Percentiles rank a stretch among this genome's conserved stretches.
Evolutionary conservation across 345 rosid genomes (phyloP).

Genomic region (Acer campestre): DNA sequence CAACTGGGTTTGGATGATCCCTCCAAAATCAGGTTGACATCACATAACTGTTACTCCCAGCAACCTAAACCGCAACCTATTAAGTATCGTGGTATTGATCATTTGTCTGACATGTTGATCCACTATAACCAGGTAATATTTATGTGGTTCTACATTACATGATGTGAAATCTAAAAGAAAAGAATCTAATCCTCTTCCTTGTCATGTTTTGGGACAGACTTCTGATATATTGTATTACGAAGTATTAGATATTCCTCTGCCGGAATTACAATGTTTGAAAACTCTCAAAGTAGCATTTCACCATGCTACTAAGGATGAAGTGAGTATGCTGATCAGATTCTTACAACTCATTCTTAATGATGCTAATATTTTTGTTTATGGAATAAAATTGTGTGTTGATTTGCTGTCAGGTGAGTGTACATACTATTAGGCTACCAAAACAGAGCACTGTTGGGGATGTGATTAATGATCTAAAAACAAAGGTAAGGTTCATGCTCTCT

Average conservation of each 20-base stretch:
- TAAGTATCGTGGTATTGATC: slow-evolving; percentile 71
- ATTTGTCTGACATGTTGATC: slow-evolving; percentile 82
- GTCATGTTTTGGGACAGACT: slow-evolving; percentile 47
- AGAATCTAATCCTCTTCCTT: slow-evolving; percentile 20
- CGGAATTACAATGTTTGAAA: slow-evolving; percentile 89
- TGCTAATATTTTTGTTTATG: slow-evolving; percentile 9
- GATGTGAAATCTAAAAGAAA: slow-evolving; percentile 1
- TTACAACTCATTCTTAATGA: background rate
- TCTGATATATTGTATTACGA: slow-evolving; percentile 94
- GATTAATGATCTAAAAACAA: slow-evolving; percentile 82
- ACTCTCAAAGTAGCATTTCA: slow-evolving; percentile 86
- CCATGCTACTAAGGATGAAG: slow-evolving; percentile 83
- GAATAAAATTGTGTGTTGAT: slow-evolving; percentile 21
- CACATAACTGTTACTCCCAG: slow-evolving; percentile 77
- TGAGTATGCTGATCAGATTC: slow-evolving; percentile 35
- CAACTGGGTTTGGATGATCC: slow-evolving; percentile 71
- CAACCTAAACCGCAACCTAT: slow-evolving; percentile 83
- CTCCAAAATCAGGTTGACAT: slow-evolving; percentile 69
- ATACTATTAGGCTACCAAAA: slow-evolving; percentile 88
- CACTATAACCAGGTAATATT: slow-evolving; percentile 85
- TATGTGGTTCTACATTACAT: background rate
- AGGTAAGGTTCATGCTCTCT: slow-evolving; percentile 43
- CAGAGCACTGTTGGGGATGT: slow-evolving; percentile 94
- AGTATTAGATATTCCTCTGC: slow-evolving; percentile 94
- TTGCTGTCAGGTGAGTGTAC: slow-evolving; percentile 69